phyloP scores from a whole-genome alignment of 2,329 filamentous ascomycete species.

The Cryphonectria parasitica region DNA sequence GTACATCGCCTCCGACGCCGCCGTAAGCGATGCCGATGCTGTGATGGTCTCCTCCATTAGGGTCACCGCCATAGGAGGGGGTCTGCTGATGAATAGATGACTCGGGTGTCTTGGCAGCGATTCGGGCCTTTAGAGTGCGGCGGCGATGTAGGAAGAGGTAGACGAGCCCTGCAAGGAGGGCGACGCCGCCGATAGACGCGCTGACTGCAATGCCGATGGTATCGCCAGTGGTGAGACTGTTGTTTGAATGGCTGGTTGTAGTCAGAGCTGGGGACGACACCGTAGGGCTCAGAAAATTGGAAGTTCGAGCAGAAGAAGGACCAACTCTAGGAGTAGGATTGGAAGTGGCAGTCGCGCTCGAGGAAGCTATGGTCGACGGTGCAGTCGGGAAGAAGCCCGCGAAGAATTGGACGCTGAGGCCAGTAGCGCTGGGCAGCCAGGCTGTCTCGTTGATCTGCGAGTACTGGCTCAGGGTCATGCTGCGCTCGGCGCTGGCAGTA shows the following conservation, averaged over 20 bases:
- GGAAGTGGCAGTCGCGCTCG: conserved; percentile 8
- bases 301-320: background rate
- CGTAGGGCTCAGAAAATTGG: background rate
- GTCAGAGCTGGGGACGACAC: background rate
- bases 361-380: background rate
- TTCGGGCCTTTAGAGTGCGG: background rate
- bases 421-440: conserved; percentile 34
- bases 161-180: conserved; percentile 31
- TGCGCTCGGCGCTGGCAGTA: conserved; percentile 32
- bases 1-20: background rate
- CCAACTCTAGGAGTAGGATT: background rate
- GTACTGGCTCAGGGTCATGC: conserved; percentile 34
- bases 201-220: conserved; percentile 35
- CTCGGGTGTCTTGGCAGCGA: conserved; percentile 8
- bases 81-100: conserved; percentile 12
- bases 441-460: conserved; percentile 36
- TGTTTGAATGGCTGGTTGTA: background rate
- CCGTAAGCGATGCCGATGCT: conserved; percentile 17
- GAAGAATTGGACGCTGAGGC: conserved; percentile 35
- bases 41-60: background rate
- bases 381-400: conserved; percentile 24
- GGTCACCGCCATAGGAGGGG: background rate
- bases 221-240: conserved; percentile 32
- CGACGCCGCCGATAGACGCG: conserved; percentile 12
- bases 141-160: conserved; percentile 32